Base-by-base conservation (phyloP, 306 rosid species). In the Fragaria ananassa region DNA sequence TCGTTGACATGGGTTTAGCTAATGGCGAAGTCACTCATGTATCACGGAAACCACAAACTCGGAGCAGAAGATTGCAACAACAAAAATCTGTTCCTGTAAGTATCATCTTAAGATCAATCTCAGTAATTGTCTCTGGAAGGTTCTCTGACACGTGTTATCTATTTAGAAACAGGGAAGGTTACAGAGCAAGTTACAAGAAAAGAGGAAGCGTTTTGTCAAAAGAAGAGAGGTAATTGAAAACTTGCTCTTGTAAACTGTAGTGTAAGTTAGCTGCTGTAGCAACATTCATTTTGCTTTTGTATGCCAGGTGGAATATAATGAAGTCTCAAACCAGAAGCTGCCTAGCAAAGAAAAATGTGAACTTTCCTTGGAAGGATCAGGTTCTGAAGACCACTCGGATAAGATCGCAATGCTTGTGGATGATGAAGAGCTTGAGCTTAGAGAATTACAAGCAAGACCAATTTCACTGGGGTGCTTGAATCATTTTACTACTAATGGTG, bases 401-500 rank as follows among this genome's bases (percentile, higher is more conserved):
- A 90, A 56, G 66, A 77, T 87, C 76, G 83, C 90, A 64, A 75
- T 85, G 85, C 87, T 92, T 79, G 78, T 89, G 54, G 99, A 95
- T 71, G 99, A 95, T 51, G 98, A 95, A 81, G 97, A 92, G 87
- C 86, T 95, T 72, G 99, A 95, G 86, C 71, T 83, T 79, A 87
- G 89, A 83, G 96, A 89, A 44, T 78, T 87, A 67, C 90, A 85
- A 90, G 88, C 78, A 76, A 82, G 88, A 80, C 74, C 82, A 56
- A 56, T 84, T 84, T 76, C 75, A 34, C 79, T 65, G 71, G 61
- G 83, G 68, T 88, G 88, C 82, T 83, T 87, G 50, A 86, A 85
- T 83, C 95, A 92, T 87, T 86, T 86, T 74, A 82, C 88, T 71
- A 72, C 85, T 66, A 73, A 74, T 76, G 87, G 84, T 74, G 74